Conservation (phyloP, 2,329 filamentous ascomycete genomes). For the Fusarium brevicatenulatum region DNA sequence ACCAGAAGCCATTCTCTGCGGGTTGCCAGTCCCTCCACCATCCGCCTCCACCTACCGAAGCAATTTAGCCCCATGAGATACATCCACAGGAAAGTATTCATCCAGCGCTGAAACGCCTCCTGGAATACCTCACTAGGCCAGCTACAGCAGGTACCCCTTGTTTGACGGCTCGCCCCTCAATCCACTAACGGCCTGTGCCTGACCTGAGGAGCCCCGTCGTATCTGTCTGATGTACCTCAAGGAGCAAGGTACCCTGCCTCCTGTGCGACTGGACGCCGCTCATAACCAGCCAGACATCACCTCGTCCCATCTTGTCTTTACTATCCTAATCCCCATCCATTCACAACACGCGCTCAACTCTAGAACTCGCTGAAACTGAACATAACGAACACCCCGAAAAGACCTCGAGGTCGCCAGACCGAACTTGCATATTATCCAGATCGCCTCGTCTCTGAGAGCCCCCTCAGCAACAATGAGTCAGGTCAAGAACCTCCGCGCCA, state of each 20-base stretch:
- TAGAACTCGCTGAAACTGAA: slow-evolving; percentile 13
- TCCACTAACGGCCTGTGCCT: slow-evolving; percentile 38
- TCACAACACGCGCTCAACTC: slow-evolving; percentile 22
- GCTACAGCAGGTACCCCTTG: slow-evolving; percentile 33
- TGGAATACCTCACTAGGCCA: slow-evolving; percentile 26
- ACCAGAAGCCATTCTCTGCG: slow-evolving; percentile 23
- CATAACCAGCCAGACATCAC: slow-evolving; percentile 38
- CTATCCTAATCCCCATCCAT: slow-evolving; percentile 14
- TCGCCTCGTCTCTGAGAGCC: slow-evolving; percentile 20
- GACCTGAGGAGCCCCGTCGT: slow-evolving; percentile 6
- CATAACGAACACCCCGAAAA: slow-evolving; percentile 8
- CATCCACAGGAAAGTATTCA: slow-evolving; percentile 30
- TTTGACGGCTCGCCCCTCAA: slow-evolving; percentile 29
- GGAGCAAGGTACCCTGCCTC: slow-evolving; percentile 28
- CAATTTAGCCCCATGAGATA: slow-evolving; percentile 20
- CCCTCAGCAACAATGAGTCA: slow-evolving; percentile 66
- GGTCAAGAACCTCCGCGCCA: slow-evolving; percentile 80
- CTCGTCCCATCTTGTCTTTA: slow-evolving; percentile 29
- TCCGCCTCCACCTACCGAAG: slow-evolving; percentile 31
- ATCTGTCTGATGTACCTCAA: slow-evolving; percentile 33
- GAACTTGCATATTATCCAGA: slow-evolving; percentile 39
- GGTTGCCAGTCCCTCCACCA: slow-evolving; percentile 24
- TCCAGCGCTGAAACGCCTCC: slow-evolving; percentile 27
- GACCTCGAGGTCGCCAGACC: slow-evolving; percentile 39
- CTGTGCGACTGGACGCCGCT: slow-evolving; percentile 28